Evolutionary conservation across 2,329 filamentous ascomycete species (phyloP).

Genomic region (Onygena corvina): DNA sequence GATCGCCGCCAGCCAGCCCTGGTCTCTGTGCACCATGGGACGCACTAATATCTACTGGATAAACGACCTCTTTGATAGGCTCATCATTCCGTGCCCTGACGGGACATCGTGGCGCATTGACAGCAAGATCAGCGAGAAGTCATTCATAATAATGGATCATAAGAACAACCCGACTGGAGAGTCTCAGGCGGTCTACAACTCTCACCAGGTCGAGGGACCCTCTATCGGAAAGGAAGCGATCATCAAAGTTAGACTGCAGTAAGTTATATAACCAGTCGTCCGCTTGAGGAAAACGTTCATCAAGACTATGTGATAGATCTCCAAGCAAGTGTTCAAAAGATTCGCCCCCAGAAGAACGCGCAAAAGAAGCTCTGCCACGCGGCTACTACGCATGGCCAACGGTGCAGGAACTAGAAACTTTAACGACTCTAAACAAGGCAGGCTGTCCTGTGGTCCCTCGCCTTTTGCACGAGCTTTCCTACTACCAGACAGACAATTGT

Average conservation of each 20-base stretch:
- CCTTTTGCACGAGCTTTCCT: neutral
- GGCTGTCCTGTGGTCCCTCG: slow-evolving; percentile 7
- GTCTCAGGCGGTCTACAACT: slow-evolving; percentile 10
- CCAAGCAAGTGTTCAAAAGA: neutral
- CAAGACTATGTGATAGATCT: neutral
- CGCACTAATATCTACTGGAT: no score
- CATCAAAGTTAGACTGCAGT: slow-evolving; percentile 12
- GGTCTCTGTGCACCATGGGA: no score
- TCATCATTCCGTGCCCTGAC: neutral
- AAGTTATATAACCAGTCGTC: neutral
- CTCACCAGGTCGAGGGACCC: neutral
- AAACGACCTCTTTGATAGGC: neutral
- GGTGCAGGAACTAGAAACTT: neutral
- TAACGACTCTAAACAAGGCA: neutral
- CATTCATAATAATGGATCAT: neutral
- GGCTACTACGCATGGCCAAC: neutral
- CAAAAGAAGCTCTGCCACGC: neutral
- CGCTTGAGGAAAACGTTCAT: neutral
- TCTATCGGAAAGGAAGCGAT: slow-evolving; percentile 8
- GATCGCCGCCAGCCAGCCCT: no score
- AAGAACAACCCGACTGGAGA: neutral
- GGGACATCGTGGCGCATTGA: neutral
- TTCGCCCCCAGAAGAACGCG: neutral
- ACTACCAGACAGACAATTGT: neutral
- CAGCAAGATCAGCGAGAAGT: slow-evolving; percentile 1